A percentile compares a stretch with the other conserved stretches of the same genome.
These are phyloP conservation scores for Pyrus betulifolia DNA, from an alignment of 306 rosid species.

Conservation along the genomic window DNA sequence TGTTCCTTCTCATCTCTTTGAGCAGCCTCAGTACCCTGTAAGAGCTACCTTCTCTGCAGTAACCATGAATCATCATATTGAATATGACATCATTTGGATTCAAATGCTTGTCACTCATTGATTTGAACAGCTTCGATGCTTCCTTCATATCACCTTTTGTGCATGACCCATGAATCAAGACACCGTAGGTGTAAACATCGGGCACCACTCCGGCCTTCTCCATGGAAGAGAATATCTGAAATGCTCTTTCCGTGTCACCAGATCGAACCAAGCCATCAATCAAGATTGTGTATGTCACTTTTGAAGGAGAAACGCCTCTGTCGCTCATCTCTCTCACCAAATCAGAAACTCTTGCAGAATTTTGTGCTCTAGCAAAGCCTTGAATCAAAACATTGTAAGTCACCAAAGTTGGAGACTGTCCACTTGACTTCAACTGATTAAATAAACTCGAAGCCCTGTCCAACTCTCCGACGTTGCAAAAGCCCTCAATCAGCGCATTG, in stretches of 20 bases:
- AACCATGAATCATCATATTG: conserved; percentile 61
- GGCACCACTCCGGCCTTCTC: conserved; percentile 56
- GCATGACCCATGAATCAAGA: conserved; percentile 63
- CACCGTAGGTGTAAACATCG: conserved; percentile 54
- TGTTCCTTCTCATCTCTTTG: conserved; percentile 53
- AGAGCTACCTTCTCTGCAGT: conserved; percentile 68
- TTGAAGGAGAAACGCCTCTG: conserved; percentile 48
- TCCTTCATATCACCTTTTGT: conserved; percentile 54
- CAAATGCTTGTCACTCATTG: conserved; percentile 38
- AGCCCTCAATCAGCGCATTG: conserved; percentile 60
- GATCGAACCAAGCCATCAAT: conserved; percentile 41
- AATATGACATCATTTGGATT: conserved; percentile 62
- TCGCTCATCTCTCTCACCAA: conserved; percentile 67
- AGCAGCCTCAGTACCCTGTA: conserved; percentile 65
- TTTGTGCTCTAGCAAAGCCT: conserved; percentile 42
- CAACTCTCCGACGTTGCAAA: conserved; percentile 45
- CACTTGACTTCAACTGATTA: conserved; percentile 46
- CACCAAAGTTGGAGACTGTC: conserved; percentile 50
- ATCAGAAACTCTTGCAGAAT: conserved; percentile 37
- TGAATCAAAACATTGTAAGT: conserved; percentile 60
- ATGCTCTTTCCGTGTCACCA: conserved; percentile 49
- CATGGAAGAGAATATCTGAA: conserved; percentile 48
- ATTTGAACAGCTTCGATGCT: conserved; percentile 48
- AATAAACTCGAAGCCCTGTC: conserved; percentile 52
- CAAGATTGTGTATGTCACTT: conserved; percentile 68